These are phyloP conservation scores for Colletotrichum higginsianum DNA, from an alignment of 2,329 filamentous ascomycete species.

Conservation along the genomic window DNA sequence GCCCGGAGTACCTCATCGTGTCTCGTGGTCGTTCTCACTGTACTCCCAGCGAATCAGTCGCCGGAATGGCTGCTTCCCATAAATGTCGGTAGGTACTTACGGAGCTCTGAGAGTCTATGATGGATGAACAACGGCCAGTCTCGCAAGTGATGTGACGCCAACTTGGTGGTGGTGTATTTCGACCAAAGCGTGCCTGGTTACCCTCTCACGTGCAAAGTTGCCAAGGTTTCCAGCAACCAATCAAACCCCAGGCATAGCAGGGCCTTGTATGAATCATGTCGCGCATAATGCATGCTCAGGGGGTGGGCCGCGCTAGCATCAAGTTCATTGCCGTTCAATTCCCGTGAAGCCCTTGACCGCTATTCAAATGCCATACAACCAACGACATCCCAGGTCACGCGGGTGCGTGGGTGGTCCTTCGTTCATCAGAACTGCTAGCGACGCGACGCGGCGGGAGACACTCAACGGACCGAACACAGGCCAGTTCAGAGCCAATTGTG, in stretches of 20 bases:
- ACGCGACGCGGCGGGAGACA: neutral
- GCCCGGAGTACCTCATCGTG: neutral
- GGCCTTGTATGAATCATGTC: neutral
- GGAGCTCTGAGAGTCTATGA: neutral
- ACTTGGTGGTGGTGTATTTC: too few relatives aligned
- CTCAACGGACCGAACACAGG: too few relatives aligned
- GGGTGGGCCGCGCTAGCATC: neutral
- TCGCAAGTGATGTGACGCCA: neutral
- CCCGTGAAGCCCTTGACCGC: neutral
- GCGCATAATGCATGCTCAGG: too few relatives aligned
- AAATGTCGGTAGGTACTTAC: neutral
- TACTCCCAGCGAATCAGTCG: neutral
- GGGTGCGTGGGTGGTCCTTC: neutral
- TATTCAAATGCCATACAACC: neutral
- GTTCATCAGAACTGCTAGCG: neutral
- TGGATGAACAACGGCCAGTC: neutral
- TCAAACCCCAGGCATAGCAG: neutral
- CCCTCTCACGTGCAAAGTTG: too few relatives aligned
- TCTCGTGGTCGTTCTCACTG: neutral
- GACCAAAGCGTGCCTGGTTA: too few relatives aligned
- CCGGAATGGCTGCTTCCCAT: neutral
- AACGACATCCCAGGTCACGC: neutral
- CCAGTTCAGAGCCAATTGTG: neutral
- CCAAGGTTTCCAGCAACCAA: neutral
- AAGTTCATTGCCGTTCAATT: constrained; percentile 15